Evolutionary conservation across 2,329 filamentous ascomycete species (phyloP).

Genomic region (Nemania sp.): DNA sequence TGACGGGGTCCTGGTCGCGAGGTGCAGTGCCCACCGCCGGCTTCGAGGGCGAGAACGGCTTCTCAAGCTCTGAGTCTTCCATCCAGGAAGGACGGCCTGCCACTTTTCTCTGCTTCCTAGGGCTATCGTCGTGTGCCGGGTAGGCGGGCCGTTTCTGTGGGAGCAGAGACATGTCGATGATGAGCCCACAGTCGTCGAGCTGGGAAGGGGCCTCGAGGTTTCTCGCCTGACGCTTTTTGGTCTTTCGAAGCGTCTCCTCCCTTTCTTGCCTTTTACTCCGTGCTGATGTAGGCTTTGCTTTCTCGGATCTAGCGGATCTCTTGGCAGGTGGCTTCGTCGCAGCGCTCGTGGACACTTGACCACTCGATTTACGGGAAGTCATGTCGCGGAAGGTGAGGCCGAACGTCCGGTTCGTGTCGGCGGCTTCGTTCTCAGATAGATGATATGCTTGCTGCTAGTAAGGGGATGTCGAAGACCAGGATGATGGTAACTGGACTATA

Average conservation of each 20-base stretch:
- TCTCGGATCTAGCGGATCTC: background rate
- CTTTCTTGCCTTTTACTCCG: slow-evolving; percentile 8
- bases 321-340: background rate
- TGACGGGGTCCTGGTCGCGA: slow-evolving; percentile 6
- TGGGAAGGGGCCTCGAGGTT: slow-evolving; percentile 21
- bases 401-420: too few species aligned
- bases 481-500: background rate
- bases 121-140: slow-evolving; percentile 25
- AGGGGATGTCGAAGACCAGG: background rate
- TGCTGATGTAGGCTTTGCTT: slow-evolving; percentile 6
- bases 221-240: slow-evolving; percentile 11
- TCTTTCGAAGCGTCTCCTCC: background rate
- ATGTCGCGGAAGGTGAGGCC: background rate
- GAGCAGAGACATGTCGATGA: slow-evolving; percentile 6
- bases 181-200: slow-evolving; percentile 6
- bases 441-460: background rate
- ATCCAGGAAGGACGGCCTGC: slow-evolving; percentile 16
- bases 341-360: background rate
- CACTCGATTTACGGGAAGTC: background rate
- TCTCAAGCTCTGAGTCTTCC: slow-evolving; percentile 19
- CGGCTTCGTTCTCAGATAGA: background rate
- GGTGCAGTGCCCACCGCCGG: background rate
- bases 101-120: slow-evolving; percentile 17
- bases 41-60: slow-evolving; percentile 14
- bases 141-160: slow-evolving; percentile 19